Conservation (phyloP, 2,329 filamentous ascomycete genomes). For the Cladophialophora yegresii region DNA sequence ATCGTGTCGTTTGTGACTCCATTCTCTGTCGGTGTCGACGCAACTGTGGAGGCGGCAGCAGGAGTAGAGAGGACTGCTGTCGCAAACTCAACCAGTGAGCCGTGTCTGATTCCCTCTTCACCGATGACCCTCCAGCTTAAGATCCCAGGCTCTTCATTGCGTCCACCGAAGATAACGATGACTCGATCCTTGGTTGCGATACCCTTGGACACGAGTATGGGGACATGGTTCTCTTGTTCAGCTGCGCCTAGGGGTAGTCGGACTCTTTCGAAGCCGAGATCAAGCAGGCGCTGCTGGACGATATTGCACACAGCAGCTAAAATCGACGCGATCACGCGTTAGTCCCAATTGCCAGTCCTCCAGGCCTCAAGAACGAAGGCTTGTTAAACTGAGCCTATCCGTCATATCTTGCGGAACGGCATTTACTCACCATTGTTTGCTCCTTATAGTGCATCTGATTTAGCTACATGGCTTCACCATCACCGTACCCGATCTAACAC, state of each 20-base stretch:
- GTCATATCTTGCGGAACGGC: background rate
- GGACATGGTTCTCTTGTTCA: conserved; percentile 59
- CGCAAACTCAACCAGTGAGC: conserved; percentile 69
- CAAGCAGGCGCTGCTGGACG: conserved; percentile 63
- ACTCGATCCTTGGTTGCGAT: conserved; percentile 62
- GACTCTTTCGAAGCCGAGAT: conserved; percentile 61
- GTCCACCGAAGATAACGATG: conserved; percentile 73
- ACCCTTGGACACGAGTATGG: conserved; percentile 66
- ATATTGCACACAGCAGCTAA: conserved; percentile 64
- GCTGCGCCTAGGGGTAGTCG: conserved; percentile 61
- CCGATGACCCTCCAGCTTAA: conserved; percentile 69
- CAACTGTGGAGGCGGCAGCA: background rate
- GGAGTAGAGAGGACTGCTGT: conserved; percentile 51
- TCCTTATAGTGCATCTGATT: conserved; percentile 45
- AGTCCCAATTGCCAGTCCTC: background rate
- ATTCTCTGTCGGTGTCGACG: background rate
- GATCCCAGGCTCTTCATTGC: conserved; percentile 70
- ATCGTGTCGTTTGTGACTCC: conserved; percentile 1
- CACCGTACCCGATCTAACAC: background rate
- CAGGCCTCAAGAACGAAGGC: background rate
- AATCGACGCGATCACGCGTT: background rate
- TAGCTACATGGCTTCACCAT: background rate
- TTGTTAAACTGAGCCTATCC: background rate
- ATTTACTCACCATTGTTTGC: conserved; percentile 67
- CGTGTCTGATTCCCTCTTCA: conserved; percentile 66